Evolutionary conservation across 2,329 filamentous ascomycete genomes (phyloP).

Genomic region (Scortechinia acanthostroma): DNA sequence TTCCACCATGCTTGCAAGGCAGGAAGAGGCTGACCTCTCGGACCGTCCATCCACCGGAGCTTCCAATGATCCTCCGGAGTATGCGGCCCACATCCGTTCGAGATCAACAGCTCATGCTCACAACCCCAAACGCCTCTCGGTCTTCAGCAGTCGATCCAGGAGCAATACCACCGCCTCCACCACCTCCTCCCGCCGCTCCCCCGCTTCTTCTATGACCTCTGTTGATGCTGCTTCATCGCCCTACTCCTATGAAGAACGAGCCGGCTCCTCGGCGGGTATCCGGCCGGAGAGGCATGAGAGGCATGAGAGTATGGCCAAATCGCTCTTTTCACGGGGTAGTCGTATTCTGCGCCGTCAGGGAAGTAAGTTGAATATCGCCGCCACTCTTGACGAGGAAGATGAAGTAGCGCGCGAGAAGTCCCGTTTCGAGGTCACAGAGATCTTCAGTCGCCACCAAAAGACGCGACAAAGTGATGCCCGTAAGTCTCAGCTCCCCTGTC

Average conservation of each 20-base stretch:
- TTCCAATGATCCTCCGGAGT: too few species aligned
- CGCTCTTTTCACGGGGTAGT: slow-evolving; percentile 29
- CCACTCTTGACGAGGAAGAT: slow-evolving; percentile 26
- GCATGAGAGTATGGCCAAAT: slow-evolving; percentile 24
- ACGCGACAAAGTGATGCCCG: not conserved
- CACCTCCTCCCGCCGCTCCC: not conserved
- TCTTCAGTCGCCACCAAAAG: not conserved
- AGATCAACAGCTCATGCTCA: not conserved
- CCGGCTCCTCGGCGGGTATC: not conserved
- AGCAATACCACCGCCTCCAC: not conserved
- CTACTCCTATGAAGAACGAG: not conserved
- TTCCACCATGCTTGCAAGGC: too few species aligned
- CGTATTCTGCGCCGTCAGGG: slow-evolving; percentile 35
- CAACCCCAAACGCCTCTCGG: not conserved
- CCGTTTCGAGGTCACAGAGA: slow-evolving; percentile 19
- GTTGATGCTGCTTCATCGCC: not conserved
- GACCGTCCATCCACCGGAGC: too few species aligned
- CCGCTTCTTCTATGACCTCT: not conserved
- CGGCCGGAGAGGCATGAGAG: slow-evolving; percentile 12
- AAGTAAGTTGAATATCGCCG: slow-evolving; percentile 31
- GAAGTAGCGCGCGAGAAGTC: slow-evolving; percentile 20
- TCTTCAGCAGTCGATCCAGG: not conserved
- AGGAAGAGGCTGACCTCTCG: too few species aligned
- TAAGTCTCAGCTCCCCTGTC: not conserved
- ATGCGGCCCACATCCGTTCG: not conserved